phyloP scores from a whole-genome alignment of 495 filamentous ascomycete species.

The Ramalina intermedia region DNA sequence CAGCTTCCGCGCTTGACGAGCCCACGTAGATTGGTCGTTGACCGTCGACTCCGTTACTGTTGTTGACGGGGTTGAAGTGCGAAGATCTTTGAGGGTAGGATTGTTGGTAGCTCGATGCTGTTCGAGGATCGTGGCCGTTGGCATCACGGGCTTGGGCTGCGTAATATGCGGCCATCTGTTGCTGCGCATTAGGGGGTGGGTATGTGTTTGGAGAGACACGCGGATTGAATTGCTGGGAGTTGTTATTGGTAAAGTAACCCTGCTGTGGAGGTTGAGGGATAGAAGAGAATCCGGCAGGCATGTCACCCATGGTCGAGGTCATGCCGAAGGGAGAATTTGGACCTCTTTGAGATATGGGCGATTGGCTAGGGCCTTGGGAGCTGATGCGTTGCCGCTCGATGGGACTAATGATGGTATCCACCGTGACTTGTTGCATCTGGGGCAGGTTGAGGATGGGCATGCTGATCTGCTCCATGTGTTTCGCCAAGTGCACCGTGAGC shows the following conservation, averaged over 20 bases:
- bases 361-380: constrained; percentile 20
- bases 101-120: no score
- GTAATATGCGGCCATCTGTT: constrained; percentile 5
- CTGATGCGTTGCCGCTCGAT: constrained; percentile 34
- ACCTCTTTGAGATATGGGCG: constrained; percentile 7
- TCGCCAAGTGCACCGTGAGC: constrained; percentile 84
- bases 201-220: constrained; percentile 14
- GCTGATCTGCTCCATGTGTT: constrained; percentile 90
- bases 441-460: constrained; percentile 72
- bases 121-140: no score
- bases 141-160: neutral
- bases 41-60: neutral
- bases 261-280: constrained; percentile 2
- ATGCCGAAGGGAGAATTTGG: constrained; percentile 10
- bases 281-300: constrained; percentile 3
- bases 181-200: constrained; percentile 9
- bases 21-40: neutral
- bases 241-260: constrained; percentile 2
- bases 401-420: constrained; percentile 48
- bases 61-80: constrained; percentile 12
- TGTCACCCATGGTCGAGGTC: constrained; percentile 1
- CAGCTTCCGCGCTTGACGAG: constrained; percentile 8
- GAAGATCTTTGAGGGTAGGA: neutral
- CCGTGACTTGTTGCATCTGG: constrained; percentile 38
- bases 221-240: constrained; percentile 4